A percentile compares a stretch with the other conserved stretches of the same genome.
Conservation (phyloP, 2,329 filamentous ascomycete species). For the Ophiostoma sp. region DNA sequence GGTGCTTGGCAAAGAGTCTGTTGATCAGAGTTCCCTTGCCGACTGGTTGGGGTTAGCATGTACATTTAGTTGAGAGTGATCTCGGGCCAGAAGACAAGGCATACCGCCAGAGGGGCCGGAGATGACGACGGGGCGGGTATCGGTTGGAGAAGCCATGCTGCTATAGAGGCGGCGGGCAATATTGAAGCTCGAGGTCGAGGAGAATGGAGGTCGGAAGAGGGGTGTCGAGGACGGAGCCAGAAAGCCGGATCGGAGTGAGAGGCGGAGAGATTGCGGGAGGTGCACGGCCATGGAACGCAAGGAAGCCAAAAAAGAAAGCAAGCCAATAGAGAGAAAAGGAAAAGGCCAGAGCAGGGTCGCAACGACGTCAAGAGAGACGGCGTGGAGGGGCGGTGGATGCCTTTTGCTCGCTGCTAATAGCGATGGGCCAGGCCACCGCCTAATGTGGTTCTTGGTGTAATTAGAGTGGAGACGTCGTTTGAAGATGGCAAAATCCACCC, state of each 20-base stretch:
- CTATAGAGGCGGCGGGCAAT: not conserved
- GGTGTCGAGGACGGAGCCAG: not conserved
- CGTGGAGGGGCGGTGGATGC: constrained; percentile 6
- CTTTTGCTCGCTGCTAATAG: not conserved
- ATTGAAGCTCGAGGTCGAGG: not conserved
- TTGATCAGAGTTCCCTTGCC: constrained; percentile 78
- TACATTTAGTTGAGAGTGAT: accelerated
- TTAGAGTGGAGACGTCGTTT: not conserved
- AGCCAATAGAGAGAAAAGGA: constrained; percentile 4
- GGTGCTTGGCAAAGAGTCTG: constrained; percentile 53
- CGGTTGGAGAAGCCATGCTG: constrained; percentile 36
- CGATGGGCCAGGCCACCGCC: not conserved
- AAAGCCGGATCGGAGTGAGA: not conserved
- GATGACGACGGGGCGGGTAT: constrained; percentile 65
- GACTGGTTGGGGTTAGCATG: constrained; percentile 36
- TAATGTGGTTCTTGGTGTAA: not conserved
- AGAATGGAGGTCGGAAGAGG: not conserved
- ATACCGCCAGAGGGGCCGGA: constrained; percentile 64
- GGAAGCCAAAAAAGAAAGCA: not conserved
- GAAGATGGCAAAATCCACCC: not conserved
- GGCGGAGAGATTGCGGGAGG: not conserved
- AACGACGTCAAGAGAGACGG: constrained; percentile 11
- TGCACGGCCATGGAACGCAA: constrained; percentile 9
- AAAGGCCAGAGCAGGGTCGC: not conserved
- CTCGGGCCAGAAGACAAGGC: not conserved